Conservation (phyloP, 441 rosid species). For the Aleurites moluccanus region DNA sequence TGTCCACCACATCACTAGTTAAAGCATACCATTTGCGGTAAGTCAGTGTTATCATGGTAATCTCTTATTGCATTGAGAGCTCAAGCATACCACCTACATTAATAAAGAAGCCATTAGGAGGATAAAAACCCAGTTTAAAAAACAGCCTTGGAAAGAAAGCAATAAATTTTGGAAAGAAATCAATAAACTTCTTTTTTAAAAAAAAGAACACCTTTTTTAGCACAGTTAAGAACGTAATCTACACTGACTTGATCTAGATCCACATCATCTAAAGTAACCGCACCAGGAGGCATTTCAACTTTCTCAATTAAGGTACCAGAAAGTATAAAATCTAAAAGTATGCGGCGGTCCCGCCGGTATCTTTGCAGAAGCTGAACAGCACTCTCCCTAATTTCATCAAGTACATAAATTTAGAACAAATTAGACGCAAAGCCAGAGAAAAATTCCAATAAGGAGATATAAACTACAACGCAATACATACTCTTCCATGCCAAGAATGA, state of each 20-base stretch:
- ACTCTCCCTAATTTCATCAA: constrained; percentile 54
- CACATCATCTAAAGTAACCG: constrained; percentile 91
- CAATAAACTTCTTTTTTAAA: too few species aligned
- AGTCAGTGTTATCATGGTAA: constrained; percentile 75
- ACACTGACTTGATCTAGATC: constrained; percentile 99
- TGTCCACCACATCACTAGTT: not conserved
- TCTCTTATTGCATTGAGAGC: constrained; percentile 92
- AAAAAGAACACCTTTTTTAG: constrained; percentile 66
- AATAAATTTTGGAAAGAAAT: not conserved
- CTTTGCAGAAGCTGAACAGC: constrained; percentile 76
- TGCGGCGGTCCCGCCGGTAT: constrained; percentile 79
- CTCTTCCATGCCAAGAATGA: constrained; percentile 48
- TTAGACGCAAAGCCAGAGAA: not conserved
- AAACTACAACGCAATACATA: constrained; percentile 27
- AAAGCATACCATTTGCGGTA: constrained; percentile 79
- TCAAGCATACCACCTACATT: constrained; percentile 77
- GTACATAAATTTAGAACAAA: not conserved
- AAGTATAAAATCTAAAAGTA: constrained; percentile 79
- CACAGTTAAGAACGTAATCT: constrained; percentile 84
- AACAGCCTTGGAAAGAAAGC: constrained; percentile 16
- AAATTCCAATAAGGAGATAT: constrained; percentile 2
- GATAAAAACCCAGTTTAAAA: constrained; percentile 3
- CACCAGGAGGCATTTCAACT: constrained; percentile 98
- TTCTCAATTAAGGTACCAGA: constrained; percentile 88
- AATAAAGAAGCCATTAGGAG: constrained; percentile 12